phyloP scores from a whole-genome alignment of 2,329 filamentous ascomycete species.

The Alternaria ventricosa region DNA sequence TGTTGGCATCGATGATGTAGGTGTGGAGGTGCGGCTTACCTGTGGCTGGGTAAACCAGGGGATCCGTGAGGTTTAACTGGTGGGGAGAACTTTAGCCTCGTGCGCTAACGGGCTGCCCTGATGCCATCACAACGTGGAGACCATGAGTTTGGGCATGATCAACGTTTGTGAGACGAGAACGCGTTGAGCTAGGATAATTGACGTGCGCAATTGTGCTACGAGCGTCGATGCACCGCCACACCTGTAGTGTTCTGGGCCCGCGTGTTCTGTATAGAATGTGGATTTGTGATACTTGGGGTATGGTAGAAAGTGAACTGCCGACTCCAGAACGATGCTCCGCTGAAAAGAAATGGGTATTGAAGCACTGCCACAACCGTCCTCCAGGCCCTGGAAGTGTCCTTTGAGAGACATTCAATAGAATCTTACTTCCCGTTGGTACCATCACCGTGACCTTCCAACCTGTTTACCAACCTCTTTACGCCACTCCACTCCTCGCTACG shows the following conservation, averaged over 20 bases:
- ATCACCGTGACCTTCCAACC: conserved; percentile 63
- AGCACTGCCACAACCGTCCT: neutral
- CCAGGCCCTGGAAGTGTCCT: neutral
- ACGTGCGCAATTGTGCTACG: neutral
- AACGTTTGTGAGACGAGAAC: neutral
- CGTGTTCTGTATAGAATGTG: neutral
- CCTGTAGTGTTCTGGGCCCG: neutral
- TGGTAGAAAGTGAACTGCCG: neutral
- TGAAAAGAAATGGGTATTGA: conserved; percentile 3
- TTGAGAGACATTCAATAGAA: neutral
- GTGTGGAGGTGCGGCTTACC: conserved; percentile 1
- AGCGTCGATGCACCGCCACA: neutral
- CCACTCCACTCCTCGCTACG: conserved; percentile 90
- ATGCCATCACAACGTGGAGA: conserved; percentile 1
- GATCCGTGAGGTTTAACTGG: neutral
- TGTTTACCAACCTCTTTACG: conserved; percentile 86
- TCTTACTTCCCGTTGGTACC: conserved; percentile 31
- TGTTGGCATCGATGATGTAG: conserved; percentile 3
- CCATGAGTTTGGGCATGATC: neutral
- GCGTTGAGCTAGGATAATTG: neutral
- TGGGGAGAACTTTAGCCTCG: neutral
- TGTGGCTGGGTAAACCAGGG: conserved; percentile 2
- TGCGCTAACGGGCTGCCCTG: neutral
- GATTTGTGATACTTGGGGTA: neutral
- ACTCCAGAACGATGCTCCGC: conserved; percentile 2